phyloP scores from a whole-genome alignment of 2,329 filamentous ascomycete genomes.

The Blumeria hordei region DNA sequence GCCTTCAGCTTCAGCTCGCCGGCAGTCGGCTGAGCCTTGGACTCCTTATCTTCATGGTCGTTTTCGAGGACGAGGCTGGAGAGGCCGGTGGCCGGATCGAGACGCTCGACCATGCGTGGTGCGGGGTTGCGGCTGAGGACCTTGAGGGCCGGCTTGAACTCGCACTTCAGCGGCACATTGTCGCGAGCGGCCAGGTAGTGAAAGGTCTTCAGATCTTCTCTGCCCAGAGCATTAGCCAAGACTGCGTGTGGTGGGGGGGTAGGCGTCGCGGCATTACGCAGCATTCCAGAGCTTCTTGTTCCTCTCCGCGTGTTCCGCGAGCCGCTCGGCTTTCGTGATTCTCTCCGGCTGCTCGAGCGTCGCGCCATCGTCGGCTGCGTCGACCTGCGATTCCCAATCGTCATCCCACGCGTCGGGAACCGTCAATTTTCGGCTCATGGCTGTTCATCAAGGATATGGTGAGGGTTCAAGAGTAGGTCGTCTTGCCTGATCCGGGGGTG shows the following conservation, averaged over 20 bases:
- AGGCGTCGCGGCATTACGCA: constrained; percentile 31
- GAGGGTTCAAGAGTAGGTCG: neutral
- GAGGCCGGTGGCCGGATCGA: constrained; percentile 27
- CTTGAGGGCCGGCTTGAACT: constrained; percentile 64
- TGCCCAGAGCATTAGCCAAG: constrained; percentile 3
- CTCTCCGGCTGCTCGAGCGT: constrained; percentile 8
- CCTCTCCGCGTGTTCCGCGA: constrained; percentile 57
- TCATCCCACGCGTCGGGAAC: constrained; percentile 67
- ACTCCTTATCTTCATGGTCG: constrained; percentile 40
- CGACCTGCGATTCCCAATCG: constrained; percentile 65
- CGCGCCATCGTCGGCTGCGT: constrained; percentile 21
- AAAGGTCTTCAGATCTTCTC: constrained; percentile 46
- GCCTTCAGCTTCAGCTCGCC: constrained; percentile 61
- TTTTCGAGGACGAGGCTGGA: constrained; percentile 23
- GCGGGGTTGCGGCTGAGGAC: constrained; percentile 64
- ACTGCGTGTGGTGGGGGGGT: neutral
- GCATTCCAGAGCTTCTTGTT: constrained; percentile 77
- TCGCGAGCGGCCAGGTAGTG: constrained; percentile 48
- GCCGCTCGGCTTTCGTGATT: constrained; percentile 49
- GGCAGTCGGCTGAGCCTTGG: constrained; percentile 37
- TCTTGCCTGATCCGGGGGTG: neutral
- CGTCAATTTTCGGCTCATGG: constrained; percentile 18
- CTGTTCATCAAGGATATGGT: neutral
- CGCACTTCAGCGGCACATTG: constrained; percentile 36
- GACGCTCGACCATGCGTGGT: constrained; percentile 30